phyloP scores from a whole-genome alignment of 768 basidiomycete genomes.

The Leucocoprinus leucothites region DNA sequence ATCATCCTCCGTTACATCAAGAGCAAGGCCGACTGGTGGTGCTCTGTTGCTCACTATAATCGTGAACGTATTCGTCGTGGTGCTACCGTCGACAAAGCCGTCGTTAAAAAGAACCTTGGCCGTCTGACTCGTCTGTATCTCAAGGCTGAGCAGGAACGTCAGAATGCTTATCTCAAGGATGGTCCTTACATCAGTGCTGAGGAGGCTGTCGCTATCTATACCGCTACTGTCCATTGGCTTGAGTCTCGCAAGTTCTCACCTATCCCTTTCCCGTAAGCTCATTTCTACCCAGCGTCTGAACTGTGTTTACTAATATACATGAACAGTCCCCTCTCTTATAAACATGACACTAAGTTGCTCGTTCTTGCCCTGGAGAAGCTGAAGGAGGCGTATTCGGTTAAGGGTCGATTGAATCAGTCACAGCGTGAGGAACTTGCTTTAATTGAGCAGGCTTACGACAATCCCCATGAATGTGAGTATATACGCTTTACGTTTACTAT shows the following conservation, averaged over 20 bases:
- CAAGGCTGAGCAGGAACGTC: conserved; percentile 98
- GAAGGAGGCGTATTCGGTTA: conserved; percentile 98
- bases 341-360: conserved; percentile 97
- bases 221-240: conserved; percentile 98
- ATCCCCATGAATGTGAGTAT: conserved; percentile 90
- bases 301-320: not conserved
- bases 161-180: conserved; percentile 98
- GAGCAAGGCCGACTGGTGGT: conserved; percentile 99
- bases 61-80: conserved; percentile 96
- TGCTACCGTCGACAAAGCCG: conserved; percentile 96
- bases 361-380: conserved; percentile 96
- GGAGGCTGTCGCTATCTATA: conserved; percentile 98
- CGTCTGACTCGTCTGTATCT: conserved; percentile 96
- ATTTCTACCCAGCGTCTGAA: not conserved
- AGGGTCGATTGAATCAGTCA: conserved; percentile 95
- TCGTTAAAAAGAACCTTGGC: conserved; percentile 98
- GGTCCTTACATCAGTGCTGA: conserved; percentile 99
- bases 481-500: not conserved
- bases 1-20: conserved; percentile 99
- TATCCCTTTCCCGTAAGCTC: conserved; percentile 90
- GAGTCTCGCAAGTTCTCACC: conserved; percentile 98
- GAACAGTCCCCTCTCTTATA: conserved; percentile 87
- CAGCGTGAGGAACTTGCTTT: conserved; percentile 97
- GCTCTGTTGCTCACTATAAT: conserved; percentile 97
- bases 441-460: conserved; percentile 99